Base-by-base conservation (phyloP, 2,329 filamentous ascomycete genomes). In the Trichoderma atrobrunneum region DNA sequence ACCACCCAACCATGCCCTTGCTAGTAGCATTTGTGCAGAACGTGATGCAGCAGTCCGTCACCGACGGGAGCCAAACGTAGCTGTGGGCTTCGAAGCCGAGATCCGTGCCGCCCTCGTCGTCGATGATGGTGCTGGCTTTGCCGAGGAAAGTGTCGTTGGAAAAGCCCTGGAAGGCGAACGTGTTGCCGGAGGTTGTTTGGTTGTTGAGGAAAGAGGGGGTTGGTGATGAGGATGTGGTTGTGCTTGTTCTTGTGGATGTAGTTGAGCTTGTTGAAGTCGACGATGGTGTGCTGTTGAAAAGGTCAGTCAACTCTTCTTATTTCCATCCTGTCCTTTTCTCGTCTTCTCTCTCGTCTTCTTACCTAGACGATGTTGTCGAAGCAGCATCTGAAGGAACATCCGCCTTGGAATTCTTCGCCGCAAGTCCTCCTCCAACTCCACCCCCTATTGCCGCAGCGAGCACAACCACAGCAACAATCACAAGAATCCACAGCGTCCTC, bases 121-220 rank as follows among this genome's bases (percentile, higher is more conserved):
- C 32, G 51, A 76, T 67, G 34, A 81, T 60, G 0, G 69, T n/a
- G 5, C 80, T 79, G 28, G 59, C 64, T 0, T 74, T 68, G 18
- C 79, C 79, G 2, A 16, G 32, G 72, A 76, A 81, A 54, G 78
- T 74, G 3, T 57, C 1, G 7, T 73, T 72, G 1, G 77, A 75
- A 61, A 78, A 82, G 8, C 72, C 80, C 66, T 82, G 81, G 76
- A 82, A 82, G 5, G 76, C 76, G 26, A 79, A 77, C 1, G 72
- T 71, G 2, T 62, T 59, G 18, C 30, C 34, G 0, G 75, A 74
- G 8, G 48, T 68, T 14, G 76, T 78, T 56, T 72, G 69, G 73
- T 77, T 78, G 73, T 77, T 76, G 56, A 78, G 73, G 70, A 78
- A 76, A 0, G 71, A 73, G 5, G 64, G 70, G 16, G 48, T 48